Conservation (phyloP, 208 protist genomes). For the Crithidia fasciculata region DNA sequence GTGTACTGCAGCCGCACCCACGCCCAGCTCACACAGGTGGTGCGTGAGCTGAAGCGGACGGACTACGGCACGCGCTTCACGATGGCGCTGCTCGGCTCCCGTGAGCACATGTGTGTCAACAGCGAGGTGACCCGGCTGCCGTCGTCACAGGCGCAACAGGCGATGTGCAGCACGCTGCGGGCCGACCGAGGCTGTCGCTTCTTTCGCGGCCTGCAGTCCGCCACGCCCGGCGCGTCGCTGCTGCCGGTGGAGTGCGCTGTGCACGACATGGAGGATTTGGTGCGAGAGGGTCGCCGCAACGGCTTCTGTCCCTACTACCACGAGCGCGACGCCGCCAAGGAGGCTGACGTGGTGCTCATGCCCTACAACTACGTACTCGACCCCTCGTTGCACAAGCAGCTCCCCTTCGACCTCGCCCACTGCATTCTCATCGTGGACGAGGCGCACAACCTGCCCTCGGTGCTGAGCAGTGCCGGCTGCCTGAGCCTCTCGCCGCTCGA, state of each 20-base stretch:
- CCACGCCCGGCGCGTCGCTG: constrained; percentile 14
- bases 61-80: constrained; percentile 72
- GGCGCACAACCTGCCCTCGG: constrained; percentile 95
- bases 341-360: constrained; percentile 96
- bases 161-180: constrained; percentile 72
- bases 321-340: constrained; percentile 76
- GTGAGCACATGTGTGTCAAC: constrained; percentile 98
- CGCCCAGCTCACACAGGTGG: constrained; percentile 97
- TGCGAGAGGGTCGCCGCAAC: constrained; percentile 59
- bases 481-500: constrained; percentile 73
- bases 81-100: constrained; percentile 93
- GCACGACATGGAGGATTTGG: constrained; percentile 96
- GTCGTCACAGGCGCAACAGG: constrained; percentile 68
- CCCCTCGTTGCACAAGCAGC: constrained; percentile 75
- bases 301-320: constrained; percentile 97
- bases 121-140: constrained; percentile 72
- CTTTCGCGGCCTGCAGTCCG: constrained; percentile 58
- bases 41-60: constrained; percentile 96
- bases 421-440: constrained; percentile 97
- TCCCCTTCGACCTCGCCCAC: constrained; percentile 79
- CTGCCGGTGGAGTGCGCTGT: constrained; percentile 45
- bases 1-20: constrained; percentile 98
- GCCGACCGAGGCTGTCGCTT: constrained; percentile 80
- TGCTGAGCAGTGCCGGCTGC: constrained; percentile 64
- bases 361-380: constrained; percentile 99